Conservation (phyloP, 345 rosid genomes). For the Noccaea bulbosa region DNA sequence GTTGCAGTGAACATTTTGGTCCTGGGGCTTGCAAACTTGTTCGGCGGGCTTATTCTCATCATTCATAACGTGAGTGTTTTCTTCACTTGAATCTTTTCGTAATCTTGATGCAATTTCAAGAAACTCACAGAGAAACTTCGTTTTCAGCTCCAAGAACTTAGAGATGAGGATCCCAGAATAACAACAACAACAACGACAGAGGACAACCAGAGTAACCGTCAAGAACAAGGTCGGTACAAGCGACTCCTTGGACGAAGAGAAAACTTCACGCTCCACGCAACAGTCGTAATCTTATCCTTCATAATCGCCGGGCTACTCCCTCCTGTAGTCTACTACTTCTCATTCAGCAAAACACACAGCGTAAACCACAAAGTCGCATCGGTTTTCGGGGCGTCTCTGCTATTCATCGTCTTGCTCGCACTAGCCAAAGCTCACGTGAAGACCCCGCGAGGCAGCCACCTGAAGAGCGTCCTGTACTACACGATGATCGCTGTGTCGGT, state of each 20-base stretch:
- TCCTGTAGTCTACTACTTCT: constrained; percentile 62
- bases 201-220: constrained; percentile 9
- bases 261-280: constrained; percentile 57
- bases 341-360: constrained; percentile 55
- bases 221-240: constrained; percentile 61
- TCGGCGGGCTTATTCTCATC: constrained; percentile 72
- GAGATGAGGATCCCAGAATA: constrained; percentile 57
- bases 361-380: constrained; percentile 61
- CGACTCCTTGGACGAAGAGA: constrained; percentile 59
- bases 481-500: constrained; percentile 49
- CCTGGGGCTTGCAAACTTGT: constrained; percentile 78
- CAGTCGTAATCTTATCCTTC: constrained; percentile 61
- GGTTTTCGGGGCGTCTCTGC: constrained; percentile 61
- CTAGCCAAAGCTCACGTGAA: constrained; percentile 61
- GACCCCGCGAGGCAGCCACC: constrained; percentile 53
- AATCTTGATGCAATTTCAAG: constrained; percentile 6
- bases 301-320: constrained; percentile 62
- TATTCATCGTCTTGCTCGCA: constrained; percentile 67
- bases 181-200: constrained; percentile 35
- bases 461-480: constrained; percentile 54
- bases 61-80: constrained; percentile 62
- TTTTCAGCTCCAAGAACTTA: constrained; percentile 50
- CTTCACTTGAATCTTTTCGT: not conserved
- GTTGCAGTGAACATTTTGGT: constrained; percentile 81
- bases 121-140: constrained; percentile 3